These are phyloP conservation scores for Pichia membranifaciens DNA, from an alignment of 805 yeast genomes.

Conservation along the genomic window DNA sequence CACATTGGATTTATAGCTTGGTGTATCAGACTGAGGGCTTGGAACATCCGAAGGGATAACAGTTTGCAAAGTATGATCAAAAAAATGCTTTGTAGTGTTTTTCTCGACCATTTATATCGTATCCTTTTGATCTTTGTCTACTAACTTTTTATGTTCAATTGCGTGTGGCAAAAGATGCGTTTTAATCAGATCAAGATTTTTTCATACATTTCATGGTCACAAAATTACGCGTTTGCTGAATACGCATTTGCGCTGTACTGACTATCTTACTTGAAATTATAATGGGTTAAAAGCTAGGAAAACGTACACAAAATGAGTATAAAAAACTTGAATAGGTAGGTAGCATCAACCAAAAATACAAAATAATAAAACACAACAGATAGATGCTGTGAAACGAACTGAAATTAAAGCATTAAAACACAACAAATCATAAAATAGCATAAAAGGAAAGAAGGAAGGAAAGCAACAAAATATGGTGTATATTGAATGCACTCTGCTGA, in stretches of 20 bases:
- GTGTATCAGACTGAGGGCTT: too few relatives aligned
- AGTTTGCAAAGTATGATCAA: slow-evolving; percentile 14
- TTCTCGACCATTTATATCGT: neutral
- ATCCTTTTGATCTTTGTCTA: too few relatives aligned
- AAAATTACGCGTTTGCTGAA: neutral
- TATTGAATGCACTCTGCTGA: neutral
- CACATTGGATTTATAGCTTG: neutral
- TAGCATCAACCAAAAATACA: slow-evolving; percentile 3
- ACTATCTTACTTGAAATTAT: too few relatives aligned
- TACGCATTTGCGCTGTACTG: too few relatives aligned
- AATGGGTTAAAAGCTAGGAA: slow-evolving; percentile 2
- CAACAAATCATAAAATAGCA: slow-evolving; percentile 7
- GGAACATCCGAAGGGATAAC: neutral
- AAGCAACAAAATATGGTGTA: neutral
- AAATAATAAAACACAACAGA: slow-evolving; percentile 1
- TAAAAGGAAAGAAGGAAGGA: neutral
- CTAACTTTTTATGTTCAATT: too few relatives aligned
- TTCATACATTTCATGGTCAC: neutral
- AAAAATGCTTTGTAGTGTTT: neutral
- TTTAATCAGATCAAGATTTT: too few relatives aligned
- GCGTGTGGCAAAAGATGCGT: neutral
- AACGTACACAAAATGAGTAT: slow-evolving; percentile 1
- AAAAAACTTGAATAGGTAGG: neutral
- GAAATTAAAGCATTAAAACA: slow-evolving; percentile 14
- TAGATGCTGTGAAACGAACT: slow-evolving; percentile 5